phyloP scores from a whole-genome alignment of 495 filamentous ascomycete genomes.

The Penicillium steckii region DNA sequence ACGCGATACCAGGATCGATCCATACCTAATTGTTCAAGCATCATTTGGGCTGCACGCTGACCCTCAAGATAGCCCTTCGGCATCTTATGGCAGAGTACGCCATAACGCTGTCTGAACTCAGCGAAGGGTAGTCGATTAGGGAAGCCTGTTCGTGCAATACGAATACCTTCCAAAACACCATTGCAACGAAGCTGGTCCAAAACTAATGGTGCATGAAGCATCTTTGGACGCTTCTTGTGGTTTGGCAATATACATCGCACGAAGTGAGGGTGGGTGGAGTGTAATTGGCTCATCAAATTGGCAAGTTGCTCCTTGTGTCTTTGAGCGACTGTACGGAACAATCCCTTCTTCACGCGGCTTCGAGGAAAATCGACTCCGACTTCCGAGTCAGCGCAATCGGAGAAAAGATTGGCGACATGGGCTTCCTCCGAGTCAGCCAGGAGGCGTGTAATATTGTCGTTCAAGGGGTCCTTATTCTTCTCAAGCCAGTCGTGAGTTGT shows the following conservation, averaged over 20 bases:
- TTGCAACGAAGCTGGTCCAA: slow-evolving; percentile 96
- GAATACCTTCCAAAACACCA: slow-evolving; percentile 96
- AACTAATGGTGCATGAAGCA: slow-evolving; percentile 82
- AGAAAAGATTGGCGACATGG: slow-evolving; percentile 82
- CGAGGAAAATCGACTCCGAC: slow-evolving; percentile 64
- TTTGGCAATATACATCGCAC: slow-evolving; percentile 98
- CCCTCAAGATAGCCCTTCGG: slow-evolving; percentile 91
- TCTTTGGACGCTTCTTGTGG: slow-evolving; percentile 96
- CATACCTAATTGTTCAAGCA: slow-evolving; percentile 85
- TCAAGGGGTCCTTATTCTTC: slow-evolving; percentile 98
- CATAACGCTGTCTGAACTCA: slow-evolving; percentile 95
- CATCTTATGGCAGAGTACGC: slow-evolving; percentile 89
- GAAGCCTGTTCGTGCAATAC: slow-evolving; percentile 97
- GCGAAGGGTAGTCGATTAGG: slow-evolving; percentile 90
- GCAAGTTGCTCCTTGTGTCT: slow-evolving; percentile 96
- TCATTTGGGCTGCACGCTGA: slow-evolving; percentile 76
- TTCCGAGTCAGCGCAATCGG: slow-evolving; percentile 77
- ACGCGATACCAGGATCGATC: slow-evolving; percentile 87
- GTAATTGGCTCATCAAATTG: slow-evolving; percentile 90
- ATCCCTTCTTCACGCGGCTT: slow-evolving; percentile 92
- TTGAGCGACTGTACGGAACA: slow-evolving; percentile 97
- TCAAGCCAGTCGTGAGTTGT: slow-evolving; percentile 93
- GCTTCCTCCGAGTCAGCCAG: slow-evolving; percentile 78
- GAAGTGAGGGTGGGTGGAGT: slow-evolving; percentile 97
- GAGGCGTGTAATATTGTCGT: slow-evolving; percentile 91